A percentile compares a stretch with the other conserved stretches of the same genome.
These are phyloP conservation scores for Lachancea nothofagi DNA, from an alignment of 805 yeast genomes.

Conservation along the genomic window DNA sequence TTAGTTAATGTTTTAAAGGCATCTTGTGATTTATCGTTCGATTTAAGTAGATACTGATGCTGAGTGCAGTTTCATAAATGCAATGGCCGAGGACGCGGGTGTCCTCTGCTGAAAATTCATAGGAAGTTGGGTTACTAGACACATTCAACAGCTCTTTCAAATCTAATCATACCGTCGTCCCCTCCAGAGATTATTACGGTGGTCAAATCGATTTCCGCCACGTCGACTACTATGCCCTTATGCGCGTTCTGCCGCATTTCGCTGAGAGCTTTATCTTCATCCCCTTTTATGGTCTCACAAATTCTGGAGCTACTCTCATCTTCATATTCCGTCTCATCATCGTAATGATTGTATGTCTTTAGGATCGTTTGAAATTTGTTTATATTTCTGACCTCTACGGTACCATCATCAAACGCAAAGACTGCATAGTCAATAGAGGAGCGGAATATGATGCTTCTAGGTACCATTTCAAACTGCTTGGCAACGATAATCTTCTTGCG, in stretches of 20 bases:
- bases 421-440: constrained; percentile 15
- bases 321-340: constrained; percentile 9
- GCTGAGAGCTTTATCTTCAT: constrained; percentile 1
- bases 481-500: constrained; percentile 24
- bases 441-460: constrained; percentile 15
- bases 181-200: constrained; percentile 19
- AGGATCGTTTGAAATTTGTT: constrained; percentile 15
- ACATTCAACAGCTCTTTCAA: constrained; percentile 12
- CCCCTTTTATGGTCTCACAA: background rate
- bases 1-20: too few relatives aligned
- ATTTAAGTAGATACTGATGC: too few relatives aligned
- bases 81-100: background rate
- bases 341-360: constrained; percentile 17
- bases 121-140: background rate
- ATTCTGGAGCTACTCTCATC: background rate
- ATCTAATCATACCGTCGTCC: constrained; percentile 16
- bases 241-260: constrained; percentile 6
- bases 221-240: constrained; percentile 11
- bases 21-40: too few relatives aligned
- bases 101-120: too few relatives aligned
- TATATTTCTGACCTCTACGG: constrained; percentile 24
- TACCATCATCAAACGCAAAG: constrained; percentile 21
- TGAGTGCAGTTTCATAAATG: background rate
- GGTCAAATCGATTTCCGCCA: constrained; percentile 14
- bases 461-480: constrained; percentile 11